phyloP scores from a whole-genome alignment of 805 yeast species.

The Cephaloascus albidus region DNA sequence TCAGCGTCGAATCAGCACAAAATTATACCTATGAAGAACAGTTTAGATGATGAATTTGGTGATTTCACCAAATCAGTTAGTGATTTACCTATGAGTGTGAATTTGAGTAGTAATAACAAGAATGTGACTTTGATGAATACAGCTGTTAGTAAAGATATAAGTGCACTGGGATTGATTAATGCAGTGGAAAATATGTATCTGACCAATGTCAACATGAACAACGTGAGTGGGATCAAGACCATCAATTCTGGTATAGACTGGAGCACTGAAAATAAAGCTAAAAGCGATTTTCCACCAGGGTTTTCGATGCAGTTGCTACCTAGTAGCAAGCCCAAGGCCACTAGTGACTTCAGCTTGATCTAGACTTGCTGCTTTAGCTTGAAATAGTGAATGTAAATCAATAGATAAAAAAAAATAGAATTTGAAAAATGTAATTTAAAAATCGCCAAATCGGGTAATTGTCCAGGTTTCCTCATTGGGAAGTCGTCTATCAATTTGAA shows the following conservation, averaged over 20 bases:
- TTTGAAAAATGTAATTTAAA: too few species aligned
- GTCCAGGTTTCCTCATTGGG: too few species aligned
- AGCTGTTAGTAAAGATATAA: not conserved
- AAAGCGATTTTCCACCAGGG: constrained; percentile 27
- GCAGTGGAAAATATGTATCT: too few species aligned
- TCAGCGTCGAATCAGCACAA: too few species aligned
- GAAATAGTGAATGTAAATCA: too few species aligned
- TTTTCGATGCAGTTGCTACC: constrained; percentile 24
- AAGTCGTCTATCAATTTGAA: too few species aligned
- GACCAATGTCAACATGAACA: not conserved
- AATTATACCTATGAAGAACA: too few species aligned
- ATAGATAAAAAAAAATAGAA: too few species aligned
- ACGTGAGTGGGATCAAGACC: not conserved
- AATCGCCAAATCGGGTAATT: too few species aligned
- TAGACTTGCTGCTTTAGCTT: too few species aligned
- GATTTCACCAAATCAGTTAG: not conserved
- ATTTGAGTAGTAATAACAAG: not conserved
- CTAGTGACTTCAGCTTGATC: too few species aligned
- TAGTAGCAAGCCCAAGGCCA: too few species aligned
- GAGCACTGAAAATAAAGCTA: constrained; percentile 7
- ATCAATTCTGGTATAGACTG: constrained; percentile 8
- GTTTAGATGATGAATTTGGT: not conserved
- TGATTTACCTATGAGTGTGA: not conserved
- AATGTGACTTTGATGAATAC: not conserved
- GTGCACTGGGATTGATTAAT: not conserved